These are phyloP conservation scores for Rhizopus microsporus DNA, from an alignment of 371 early-diverging fungal genomes.

Conservation along the genomic window DNA sequence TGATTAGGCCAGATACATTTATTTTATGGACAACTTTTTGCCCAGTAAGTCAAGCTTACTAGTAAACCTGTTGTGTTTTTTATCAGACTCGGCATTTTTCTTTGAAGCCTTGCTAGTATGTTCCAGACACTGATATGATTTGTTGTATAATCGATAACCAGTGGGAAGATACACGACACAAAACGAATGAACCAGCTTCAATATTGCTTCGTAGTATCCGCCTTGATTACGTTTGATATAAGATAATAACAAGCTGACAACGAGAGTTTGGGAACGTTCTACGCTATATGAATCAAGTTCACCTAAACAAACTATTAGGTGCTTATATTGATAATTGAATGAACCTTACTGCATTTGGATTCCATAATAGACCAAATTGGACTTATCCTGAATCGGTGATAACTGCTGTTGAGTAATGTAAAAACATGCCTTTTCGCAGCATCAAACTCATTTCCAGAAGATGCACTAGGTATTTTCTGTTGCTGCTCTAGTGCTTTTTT, in stretches of 20 bases:
- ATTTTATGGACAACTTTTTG: not conserved
- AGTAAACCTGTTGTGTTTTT: not conserved
- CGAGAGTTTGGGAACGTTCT: slow-evolving; percentile 17
- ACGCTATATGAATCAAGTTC: slow-evolving; percentile 6
- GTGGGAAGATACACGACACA: slow-evolving; percentile 19
- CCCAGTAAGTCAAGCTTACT: not conserved
- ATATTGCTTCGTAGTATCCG: not conserved
- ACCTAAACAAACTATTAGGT: not conserved
- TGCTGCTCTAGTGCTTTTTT: slow-evolving; percentile 15
- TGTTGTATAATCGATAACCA: slow-evolving; percentile 7
- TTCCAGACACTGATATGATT: too few species aligned
- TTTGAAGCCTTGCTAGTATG: too few species aligned
- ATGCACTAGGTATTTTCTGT: slow-evolving; percentile 6
- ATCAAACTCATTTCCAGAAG: slow-evolving; percentile 31
- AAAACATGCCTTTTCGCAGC: slow-evolving; percentile 46
- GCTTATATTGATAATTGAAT: not conserved
- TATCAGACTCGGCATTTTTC: not conserved
- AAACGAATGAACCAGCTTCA: slow-evolving; percentile 21
- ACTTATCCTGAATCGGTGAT: slow-evolving; percentile 31
- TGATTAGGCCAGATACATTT: not conserved
- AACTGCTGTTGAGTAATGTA: slow-evolving; percentile 39
- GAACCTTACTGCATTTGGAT: slow-evolving; percentile 23
- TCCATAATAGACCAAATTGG: slow-evolving; percentile 29
- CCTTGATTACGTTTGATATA: slow-evolving; percentile 9
- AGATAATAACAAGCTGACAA: slow-evolving; percentile 18